Conservation (phyloP, 192 early-diverging fungal genomes). For the Coemansia sp. region DNA sequence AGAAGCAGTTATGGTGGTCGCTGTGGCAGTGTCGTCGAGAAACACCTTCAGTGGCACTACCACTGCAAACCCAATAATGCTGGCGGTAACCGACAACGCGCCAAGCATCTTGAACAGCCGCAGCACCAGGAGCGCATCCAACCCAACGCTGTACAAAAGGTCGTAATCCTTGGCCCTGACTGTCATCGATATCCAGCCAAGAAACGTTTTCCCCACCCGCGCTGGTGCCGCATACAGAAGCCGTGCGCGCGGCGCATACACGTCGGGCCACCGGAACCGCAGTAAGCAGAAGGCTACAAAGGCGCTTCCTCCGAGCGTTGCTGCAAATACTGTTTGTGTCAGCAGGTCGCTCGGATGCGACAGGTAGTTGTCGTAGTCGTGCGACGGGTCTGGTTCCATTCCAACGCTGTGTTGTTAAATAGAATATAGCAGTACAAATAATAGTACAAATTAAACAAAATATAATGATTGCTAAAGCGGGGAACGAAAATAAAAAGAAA, state of each 20-base stretch:
- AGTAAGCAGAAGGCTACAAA: conserved; percentile 54
- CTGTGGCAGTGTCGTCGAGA: conserved; percentile 22
- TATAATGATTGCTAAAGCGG: too few relatives aligned
- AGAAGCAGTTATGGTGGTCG: neutral
- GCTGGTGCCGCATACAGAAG: conserved; percentile 48
- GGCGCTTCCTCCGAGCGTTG: conserved; percentile 38
- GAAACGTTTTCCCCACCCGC: conserved; percentile 45
- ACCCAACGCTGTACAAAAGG: conserved; percentile 50
- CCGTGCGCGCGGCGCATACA: conserved; percentile 53
- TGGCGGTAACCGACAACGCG: conserved; percentile 25
- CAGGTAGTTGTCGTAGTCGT: conserved; percentile 48
- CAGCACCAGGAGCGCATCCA: conserved; percentile 52
- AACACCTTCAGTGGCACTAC: conserved; percentile 46
- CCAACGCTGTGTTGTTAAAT: neutral
- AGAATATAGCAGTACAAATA: too few relatives aligned
- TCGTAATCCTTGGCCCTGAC: conserved; percentile 48
- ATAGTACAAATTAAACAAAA: too few relatives aligned
- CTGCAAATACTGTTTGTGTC: conserved; percentile 50
- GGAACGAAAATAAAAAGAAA: neutral
- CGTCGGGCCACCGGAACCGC: conserved; percentile 57
- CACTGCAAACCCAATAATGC: conserved; percentile 31
- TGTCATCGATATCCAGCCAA: conserved; percentile 51
- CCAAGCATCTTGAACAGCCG: conserved; percentile 53
- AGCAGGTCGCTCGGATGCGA: conserved; percentile 52
- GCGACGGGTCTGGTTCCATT: conserved; percentile 19